phyloP scores from a whole-genome alignment of 2,329 filamentous ascomycete species.

The Emergomyces orientalis region DNA sequence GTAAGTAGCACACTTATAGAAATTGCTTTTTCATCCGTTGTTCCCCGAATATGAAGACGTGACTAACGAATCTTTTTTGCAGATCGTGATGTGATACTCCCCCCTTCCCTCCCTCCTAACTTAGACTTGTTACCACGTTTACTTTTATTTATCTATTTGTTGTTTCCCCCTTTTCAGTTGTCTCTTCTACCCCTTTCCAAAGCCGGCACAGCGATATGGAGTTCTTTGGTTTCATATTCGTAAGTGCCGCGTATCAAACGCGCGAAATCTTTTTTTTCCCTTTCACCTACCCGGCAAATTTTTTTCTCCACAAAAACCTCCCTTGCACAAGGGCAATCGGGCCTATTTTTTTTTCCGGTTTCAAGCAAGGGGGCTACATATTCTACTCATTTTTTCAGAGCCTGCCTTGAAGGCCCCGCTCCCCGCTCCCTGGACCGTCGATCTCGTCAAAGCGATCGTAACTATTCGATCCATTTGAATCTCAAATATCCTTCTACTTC shows the following conservation, averaged over 20 bases:
- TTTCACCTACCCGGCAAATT: not conserved
- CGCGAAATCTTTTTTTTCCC: not conserved
- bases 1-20: conserved; percentile 45
- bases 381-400: not conserved
- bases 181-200: not conserved
- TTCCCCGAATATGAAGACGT: conserved; percentile 5
- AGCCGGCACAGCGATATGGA: conserved; percentile 8
- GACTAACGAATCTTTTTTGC: not conserved
- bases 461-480: not conserved
- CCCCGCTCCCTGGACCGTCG: not conserved
- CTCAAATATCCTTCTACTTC: not conserved
- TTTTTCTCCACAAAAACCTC: not conserved
- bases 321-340: not conserved
- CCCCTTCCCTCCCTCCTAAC: not conserved
- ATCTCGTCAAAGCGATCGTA: not conserved
- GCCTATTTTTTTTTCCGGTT: not conserved
- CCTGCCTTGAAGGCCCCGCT: not conserved
- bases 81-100: conserved; percentile 22
- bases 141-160: not conserved
- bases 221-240: conserved; percentile 7
- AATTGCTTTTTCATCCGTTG: not conserved
- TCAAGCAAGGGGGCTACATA: not conserved
- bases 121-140: conserved; percentile 4
- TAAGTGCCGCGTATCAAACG: not conserved
- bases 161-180: not conserved